phyloP scores from a whole-genome alignment of 169 alveolate genomes.

The Amoebophrya sp. region DNA sequence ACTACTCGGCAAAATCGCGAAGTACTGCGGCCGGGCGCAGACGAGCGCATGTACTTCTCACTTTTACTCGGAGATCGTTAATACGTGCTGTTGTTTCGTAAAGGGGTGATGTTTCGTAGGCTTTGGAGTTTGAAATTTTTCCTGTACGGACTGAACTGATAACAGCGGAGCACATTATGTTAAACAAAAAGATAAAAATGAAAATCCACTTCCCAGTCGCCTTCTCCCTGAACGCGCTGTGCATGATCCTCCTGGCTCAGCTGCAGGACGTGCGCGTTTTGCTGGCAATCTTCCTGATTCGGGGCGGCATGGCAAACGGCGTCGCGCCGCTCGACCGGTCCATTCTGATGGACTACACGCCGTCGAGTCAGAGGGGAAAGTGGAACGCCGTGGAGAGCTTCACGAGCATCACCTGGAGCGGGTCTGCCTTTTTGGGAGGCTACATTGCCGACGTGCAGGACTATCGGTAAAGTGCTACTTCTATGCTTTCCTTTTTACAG shows the following conservation, averaged over 20 bases:
- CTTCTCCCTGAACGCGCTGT: slow-evolving; percentile 37
- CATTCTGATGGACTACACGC: slow-evolving; percentile 54
- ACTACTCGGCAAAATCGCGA: slow-evolving; percentile 16
- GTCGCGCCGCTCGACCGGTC: slow-evolving; percentile 44
- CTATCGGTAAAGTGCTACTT: slow-evolving; percentile 40
- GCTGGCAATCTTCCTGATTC: slow-evolving; percentile 39
- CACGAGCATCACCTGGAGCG: slow-evolving; percentile 54
- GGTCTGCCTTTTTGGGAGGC: slow-evolving; percentile 54
- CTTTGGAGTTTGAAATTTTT: background rate
- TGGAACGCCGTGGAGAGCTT: slow-evolving; percentile 53
- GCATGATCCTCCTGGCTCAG: slow-evolving; percentile 44
- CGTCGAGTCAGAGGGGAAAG: slow-evolving; percentile 46
- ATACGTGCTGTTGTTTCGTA: background rate
- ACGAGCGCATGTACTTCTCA: slow-evolving; percentile 18
- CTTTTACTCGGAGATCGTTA: background rate
- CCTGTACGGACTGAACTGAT: background rate
- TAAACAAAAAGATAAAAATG: background rate
- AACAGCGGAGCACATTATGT: too few species aligned
- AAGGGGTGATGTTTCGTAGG: background rate
- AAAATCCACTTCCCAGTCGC: background rate
- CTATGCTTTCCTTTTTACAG: too few species aligned
- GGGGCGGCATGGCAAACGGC: slow-evolving; percentile 54
- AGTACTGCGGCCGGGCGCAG: slow-evolving; percentile 32
- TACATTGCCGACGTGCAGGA: slow-evolving; percentile 46
- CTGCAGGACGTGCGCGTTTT: slow-evolving; percentile 34